Evolutionary conservation across 768 basidiomycete genomes (phyloP).

Genomic region (Lactarius quietus): DNA sequence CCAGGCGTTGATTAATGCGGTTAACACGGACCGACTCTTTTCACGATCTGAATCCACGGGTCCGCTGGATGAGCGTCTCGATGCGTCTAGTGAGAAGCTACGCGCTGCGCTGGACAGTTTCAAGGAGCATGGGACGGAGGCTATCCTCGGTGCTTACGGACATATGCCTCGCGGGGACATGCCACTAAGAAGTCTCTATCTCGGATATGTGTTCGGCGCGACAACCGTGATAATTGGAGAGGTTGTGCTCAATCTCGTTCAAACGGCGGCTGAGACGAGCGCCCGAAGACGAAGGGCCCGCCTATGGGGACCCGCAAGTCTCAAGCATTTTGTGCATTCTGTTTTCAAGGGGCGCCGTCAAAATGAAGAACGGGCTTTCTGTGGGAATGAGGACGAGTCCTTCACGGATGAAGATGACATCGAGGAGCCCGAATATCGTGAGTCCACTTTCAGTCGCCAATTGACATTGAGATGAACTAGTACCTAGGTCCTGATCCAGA

Average conservation of each 20-base stretch:
- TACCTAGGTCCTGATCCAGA: slow-evolving; percentile 44
- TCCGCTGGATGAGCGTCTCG: slow-evolving; percentile 29
- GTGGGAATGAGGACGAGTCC: slow-evolving; percentile 33
- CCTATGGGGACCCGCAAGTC: slow-evolving; percentile 49
- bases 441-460: slow-evolving; percentile 4
- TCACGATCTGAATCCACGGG: slow-evolving; percentile 20
- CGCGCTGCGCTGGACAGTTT: slow-evolving; percentile 33
- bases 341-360: slow-evolving; percentile 28
- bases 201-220: slow-evolving; percentile 48
- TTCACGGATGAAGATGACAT: slow-evolving; percentile 29
- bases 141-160: slow-evolving; percentile 32
- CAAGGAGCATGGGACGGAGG: slow-evolving; percentile 32
- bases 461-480: slow-evolving; percentile 1
- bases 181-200: slow-evolving; percentile 44
- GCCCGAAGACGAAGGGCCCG: slow-evolving; percentile 37
- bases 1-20: slow-evolving; percentile 29
- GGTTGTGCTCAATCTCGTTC: slow-evolving; percentile 38
- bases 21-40: slow-evolving; percentile 38
- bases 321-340: slow-evolving; percentile 35
- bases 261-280: slow-evolving; percentile 37
- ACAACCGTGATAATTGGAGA: slow-evolving; percentile 40
- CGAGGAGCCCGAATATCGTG: slow-evolving; percentile 18
- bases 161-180: slow-evolving; percentile 5
- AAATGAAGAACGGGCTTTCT: slow-evolving; percentile 28
- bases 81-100: slow-evolving; percentile 30